Evolutionary conservation across 2,329 filamentous ascomycete species (phyloP).

Genomic region (Phialophora verrucosa): DNA sequence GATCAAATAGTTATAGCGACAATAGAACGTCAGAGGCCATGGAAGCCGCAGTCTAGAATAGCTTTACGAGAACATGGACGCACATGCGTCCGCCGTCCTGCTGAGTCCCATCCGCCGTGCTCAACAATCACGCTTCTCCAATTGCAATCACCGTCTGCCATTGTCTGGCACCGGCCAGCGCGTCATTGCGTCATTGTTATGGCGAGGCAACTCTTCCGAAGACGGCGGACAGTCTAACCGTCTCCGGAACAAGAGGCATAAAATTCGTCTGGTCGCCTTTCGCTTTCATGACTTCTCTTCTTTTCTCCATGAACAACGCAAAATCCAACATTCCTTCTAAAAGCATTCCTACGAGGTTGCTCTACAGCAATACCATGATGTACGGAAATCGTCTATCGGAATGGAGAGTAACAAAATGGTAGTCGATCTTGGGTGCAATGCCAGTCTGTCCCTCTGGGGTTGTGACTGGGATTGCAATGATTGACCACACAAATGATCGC

Average conservation of each 20-base stretch:
- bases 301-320: conserved; percentile 41
- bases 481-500: conserved; percentile 34
- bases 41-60: background rate
- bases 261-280: conserved; percentile 19
- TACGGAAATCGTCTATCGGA: conserved; percentile 44
- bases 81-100: background rate
- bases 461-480: conserved; percentile 42
- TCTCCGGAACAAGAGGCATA: background rate
- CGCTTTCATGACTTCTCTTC: conserved; percentile 31
- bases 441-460: conserved; percentile 33
- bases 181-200: background rate
- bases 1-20: conserved; percentile 6
- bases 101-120: background rate
- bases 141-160: background rate
- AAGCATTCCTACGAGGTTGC: conserved; percentile 43
- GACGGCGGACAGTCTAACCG: background rate
- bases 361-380: conserved; percentile 38
- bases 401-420: conserved; percentile 38
- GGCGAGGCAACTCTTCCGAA: background rate
- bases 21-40: conserved; percentile 33
- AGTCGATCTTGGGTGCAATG: conserved; percentile 43
- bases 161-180: too few species aligned
- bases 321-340: conserved; percentile 42
- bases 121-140: conserved; percentile 4
- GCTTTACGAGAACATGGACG: background rate